Evolutionary conservation across 352 stramenopile species (phyloP), one percentile per base, ranked within the genome.

Genomic region (Globisporangium okanoganense): DNA sequence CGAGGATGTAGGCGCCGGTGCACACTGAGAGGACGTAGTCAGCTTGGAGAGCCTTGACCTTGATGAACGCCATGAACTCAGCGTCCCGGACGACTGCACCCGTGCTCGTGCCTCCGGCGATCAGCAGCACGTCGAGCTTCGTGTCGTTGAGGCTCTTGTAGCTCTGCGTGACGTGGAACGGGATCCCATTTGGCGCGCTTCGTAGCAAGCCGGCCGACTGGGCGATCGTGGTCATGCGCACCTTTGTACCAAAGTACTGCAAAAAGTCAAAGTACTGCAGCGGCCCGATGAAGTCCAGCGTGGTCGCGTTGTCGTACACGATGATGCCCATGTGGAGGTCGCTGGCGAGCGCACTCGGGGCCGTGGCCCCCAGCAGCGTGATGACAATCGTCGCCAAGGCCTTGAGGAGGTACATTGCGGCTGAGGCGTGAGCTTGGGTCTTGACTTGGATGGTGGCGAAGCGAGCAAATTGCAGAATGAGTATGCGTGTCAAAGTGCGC

Each of bases 11-110:
- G 22, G 61, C 40, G 0, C 61, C 61, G 8, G 61, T 64, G 43
- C 61, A 67, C 24, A 67, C 56, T 8, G 16, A 51, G 14, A 67
- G 33, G 7, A 67, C 44, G 27, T 56, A 25, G 24, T 61, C 36
- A 2, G 55, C 41, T 2, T 16, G 16, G 6, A n/a, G 20, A 12
- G 27, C 41, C 38, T n/a, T 12, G 20, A 3, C 24, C 5, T 7
- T 3, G 45, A 52, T 31, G 45, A 35, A 52, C 22, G 24, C 24
- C 45, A 52, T 52, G 45, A 52, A 52, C 8, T 27, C 22, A 9
- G 10, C 2, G 45, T 52, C 18, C 22, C 3, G 5, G 45, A 29
- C 33, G n/a, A 52, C 29, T 33, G 29, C 45, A 20, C 18, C 29
- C 22, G 45, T 52, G 13, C 13, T 44, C 3, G 38, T 44, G 13